phyloP scores from a whole-genome alignment of 352 stramenopile species.

The Globisporangium spinosum region DNA sequence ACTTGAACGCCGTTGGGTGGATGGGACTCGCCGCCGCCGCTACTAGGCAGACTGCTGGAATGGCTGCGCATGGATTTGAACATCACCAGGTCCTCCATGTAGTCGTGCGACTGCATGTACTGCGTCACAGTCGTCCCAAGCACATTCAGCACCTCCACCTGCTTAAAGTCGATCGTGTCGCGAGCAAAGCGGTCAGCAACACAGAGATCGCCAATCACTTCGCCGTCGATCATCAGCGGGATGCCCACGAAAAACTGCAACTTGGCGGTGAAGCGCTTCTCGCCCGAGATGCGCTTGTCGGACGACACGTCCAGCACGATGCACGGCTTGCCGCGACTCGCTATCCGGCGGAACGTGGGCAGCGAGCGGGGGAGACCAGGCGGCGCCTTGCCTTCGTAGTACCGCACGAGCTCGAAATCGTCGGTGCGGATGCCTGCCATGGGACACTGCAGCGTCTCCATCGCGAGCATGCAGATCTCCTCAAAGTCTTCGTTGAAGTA shows the following conservation, averaged over 20 bases:
- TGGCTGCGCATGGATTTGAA: constrained; percentile 51
- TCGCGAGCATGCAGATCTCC: constrained; percentile 85
- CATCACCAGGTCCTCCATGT: constrained; percentile 67
- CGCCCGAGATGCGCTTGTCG: constrained; percentile 85
- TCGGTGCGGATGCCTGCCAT: constrained; percentile 87
- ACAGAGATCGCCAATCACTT: constrained; percentile 85
- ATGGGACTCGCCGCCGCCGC: constrained; percentile 5
- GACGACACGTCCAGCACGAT: constrained; percentile 86
- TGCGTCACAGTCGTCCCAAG: constrained; percentile 85
- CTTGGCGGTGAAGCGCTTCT: constrained; percentile 80
- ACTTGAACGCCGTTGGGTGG: constrained; percentile 22
- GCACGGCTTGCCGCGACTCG: constrained; percentile 81
- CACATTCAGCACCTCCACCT: constrained; percentile 83
- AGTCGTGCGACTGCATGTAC: constrained; percentile 86
- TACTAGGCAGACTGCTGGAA: not conserved
- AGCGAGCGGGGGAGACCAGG: constrained; percentile 66
- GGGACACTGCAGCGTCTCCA: constrained; percentile 81
- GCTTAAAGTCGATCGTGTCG: constrained; percentile 79
- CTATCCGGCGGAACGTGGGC: constrained; percentile 83
- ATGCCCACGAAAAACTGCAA: constrained; percentile 89
- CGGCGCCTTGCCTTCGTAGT: constrained; percentile 54
- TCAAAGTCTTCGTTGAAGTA: constrained; percentile 90
- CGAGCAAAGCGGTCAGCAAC: constrained; percentile 77
- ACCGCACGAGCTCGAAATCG: constrained; percentile 85
- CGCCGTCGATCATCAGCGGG: constrained; percentile 75